These are phyloP conservation scores for Bacidia rubella DNA, from an alignment of 495 filamentous ascomycete species.

Conservation along the genomic window DNA sequence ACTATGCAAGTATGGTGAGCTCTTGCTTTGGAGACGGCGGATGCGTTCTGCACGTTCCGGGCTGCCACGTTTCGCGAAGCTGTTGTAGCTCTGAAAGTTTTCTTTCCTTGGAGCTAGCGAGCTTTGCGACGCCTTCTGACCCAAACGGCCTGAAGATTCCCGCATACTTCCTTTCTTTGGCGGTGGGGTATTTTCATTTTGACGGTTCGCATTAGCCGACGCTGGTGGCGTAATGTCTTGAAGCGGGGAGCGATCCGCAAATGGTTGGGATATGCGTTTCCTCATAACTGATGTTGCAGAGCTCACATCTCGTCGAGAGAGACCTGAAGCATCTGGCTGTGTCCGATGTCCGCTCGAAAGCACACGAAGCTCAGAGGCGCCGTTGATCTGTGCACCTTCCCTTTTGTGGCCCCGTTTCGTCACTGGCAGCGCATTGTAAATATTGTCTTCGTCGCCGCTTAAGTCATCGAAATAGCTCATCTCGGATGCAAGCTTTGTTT, in stretches of 20 bases:
- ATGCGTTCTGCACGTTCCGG: conserved; percentile 17
- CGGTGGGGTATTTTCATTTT: neutral
- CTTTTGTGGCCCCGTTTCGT: conserved; percentile 12
- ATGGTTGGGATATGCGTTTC: neutral
- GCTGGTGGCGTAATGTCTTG: neutral
- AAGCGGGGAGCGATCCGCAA: conserved; percentile 1
- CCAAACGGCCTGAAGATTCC: neutral
- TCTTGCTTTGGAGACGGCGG: conserved; percentile 15
- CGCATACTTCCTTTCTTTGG: neutral
- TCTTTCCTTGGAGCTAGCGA: conserved; percentile 5
- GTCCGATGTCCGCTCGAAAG: neutral
- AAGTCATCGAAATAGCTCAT: conserved; percentile 8
- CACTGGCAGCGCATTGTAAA: neutral
- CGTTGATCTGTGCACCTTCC: conserved; percentile 15
- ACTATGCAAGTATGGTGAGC: conserved; percentile 1
- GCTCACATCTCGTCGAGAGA: neutral
- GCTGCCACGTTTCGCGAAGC: conserved; percentile 4
- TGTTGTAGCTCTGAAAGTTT: neutral
- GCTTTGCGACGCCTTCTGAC: conserved; percentile 1
- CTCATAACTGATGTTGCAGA: neutral
- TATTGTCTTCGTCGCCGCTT: neutral
- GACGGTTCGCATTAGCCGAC: neutral
- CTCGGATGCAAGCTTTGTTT: conserved; percentile 13
- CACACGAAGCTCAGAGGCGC: conserved; percentile 1
- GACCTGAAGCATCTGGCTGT: neutral